Conservation (phyloP, 495 filamentous ascomycete species). For the Podospora bellae-mahoneyi region DNA sequence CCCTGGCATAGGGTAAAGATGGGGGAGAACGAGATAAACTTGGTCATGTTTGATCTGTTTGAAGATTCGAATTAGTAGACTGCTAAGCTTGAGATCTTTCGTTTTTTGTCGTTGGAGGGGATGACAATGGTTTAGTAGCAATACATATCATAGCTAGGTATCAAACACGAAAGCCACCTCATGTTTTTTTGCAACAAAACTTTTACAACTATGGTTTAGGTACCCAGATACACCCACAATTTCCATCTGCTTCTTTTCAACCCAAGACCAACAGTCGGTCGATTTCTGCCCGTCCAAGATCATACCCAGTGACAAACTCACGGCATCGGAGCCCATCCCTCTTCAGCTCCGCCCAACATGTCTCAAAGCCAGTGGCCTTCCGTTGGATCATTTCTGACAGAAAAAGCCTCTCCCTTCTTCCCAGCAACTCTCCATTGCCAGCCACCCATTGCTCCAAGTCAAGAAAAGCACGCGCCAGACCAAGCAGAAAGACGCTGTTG, state of each 20-base stretch:
- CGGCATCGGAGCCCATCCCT: neutral
- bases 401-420: neutral
- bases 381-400: neutral
- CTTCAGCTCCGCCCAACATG: neutral
- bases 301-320: neutral
- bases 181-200: too few relatives aligned
- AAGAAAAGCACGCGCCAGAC: neutral
- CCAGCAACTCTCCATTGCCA: neutral
- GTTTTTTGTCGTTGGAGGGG: too few relatives aligned
- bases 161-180: too few relatives aligned
- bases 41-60: slow-evolving; percentile 2
- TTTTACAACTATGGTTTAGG: too few relatives aligned
- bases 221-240: too few relatives aligned
- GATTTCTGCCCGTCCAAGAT: neutral
- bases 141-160: too few relatives aligned
- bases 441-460: neutral
- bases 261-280: neutral
- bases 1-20: neutral
- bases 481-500: neutral
- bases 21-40: neutral
- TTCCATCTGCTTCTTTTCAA: neutral
- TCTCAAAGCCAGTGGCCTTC: neutral
- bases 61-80: neutral
- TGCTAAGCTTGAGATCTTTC: too few relatives aligned
- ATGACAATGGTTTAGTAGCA: too few relatives aligned